These are phyloP conservation scores for Stylonectria norvegica DNA, from an alignment of 2,329 filamentous ascomycete genomes.

Conservation along the genomic window DNA sequence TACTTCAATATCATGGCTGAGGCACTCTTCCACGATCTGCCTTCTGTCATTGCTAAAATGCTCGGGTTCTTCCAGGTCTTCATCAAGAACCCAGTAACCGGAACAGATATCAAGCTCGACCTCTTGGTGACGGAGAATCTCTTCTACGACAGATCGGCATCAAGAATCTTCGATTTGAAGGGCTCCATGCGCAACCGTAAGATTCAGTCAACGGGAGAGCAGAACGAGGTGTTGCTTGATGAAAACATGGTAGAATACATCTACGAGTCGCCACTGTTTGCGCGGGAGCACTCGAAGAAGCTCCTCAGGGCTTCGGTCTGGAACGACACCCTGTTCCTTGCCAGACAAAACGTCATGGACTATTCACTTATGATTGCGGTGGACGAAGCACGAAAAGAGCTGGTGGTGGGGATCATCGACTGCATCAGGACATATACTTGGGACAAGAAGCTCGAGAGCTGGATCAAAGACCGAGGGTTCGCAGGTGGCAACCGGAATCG, in stretches of 20 bases:
- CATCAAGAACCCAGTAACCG: constrained; percentile 90
- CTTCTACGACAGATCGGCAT: constrained; percentile 90
- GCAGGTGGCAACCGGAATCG: constrained; percentile 72
- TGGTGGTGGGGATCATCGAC: constrained; percentile 97
- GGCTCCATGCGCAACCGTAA: constrained; percentile 98
- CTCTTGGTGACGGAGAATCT: constrained; percentile 95
- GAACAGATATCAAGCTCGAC: constrained; percentile 91
- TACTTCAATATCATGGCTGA: constrained; percentile 98
- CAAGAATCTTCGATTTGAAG: constrained; percentile 91
- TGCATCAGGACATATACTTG: constrained; percentile 98
- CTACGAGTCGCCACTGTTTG: constrained; percentile 93
- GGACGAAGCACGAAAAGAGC: constrained; percentile 81
- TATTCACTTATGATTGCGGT: constrained; percentile 98
- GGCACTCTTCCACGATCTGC: constrained; percentile 89
- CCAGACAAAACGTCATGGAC: constrained; percentile 97
- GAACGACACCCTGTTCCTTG: constrained; percentile 96
- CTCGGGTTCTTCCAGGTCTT: constrained; percentile 96
- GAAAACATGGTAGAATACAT: constrained; percentile 99
- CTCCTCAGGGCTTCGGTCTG: constrained; percentile 86
- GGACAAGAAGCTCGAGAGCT: constrained; percentile 99
- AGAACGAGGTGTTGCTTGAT: constrained; percentile 92
- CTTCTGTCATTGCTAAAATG: constrained; percentile 98
- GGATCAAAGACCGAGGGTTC: constrained; percentile 96
- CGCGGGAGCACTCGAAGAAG: constrained; percentile 93
- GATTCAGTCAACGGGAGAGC: constrained; percentile 90